A percentile compares a stretch with the other conserved stretches of the same genome.
Evolutionary conservation across 1,284 basidiomycete genomes (phyloP).

Genomic region (Tilletia indica): DNA sequence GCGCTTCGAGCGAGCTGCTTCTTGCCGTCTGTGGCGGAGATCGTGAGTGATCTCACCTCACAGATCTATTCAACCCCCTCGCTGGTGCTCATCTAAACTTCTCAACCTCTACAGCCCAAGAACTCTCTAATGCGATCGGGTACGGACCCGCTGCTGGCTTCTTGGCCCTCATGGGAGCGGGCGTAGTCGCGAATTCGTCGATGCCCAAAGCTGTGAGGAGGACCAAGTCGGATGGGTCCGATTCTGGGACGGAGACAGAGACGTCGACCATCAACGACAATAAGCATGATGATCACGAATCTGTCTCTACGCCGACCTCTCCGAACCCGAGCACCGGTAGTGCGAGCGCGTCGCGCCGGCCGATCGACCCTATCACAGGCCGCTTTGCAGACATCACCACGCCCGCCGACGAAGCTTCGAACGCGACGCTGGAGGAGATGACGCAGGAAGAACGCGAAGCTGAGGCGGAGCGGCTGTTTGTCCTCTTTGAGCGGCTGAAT

Average conservation of each 20-base stretch:
- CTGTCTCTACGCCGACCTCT: no score
- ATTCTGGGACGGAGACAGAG: no score
- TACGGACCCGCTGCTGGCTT: constrained; percentile 50
- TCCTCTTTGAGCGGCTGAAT: constrained; percentile 46
- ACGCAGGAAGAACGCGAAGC: constrained; percentile 43
- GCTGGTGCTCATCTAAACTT: background rate
- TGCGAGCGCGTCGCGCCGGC: background rate
- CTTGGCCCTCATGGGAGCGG: constrained; percentile 20
- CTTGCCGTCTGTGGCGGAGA: constrained; percentile 36
- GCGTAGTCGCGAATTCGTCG: background rate
- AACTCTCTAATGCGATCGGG: constrained; percentile 38
- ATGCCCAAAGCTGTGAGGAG: no score
- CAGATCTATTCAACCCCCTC: background rate
- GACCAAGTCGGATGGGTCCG: no score
- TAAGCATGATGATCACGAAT: no score
- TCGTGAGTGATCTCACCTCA: constrained; percentile 4
- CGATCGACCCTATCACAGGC: constrained; percentile 45
- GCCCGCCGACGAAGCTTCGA: constrained; percentile 31
- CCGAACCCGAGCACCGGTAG: no score
- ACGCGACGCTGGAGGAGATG: constrained; percentile 29
- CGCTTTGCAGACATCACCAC: constrained; percentile 32
- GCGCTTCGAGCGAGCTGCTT: constrained; percentile 40
- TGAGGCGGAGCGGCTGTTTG: constrained; percentile 43
- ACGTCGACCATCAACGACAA: no score
- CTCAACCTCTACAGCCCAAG: constrained; percentile 17